phyloP scores from a whole-genome alignment of 2,329 filamentous ascomycete genomes.

The Beauveria pseudobassiana region DNA sequence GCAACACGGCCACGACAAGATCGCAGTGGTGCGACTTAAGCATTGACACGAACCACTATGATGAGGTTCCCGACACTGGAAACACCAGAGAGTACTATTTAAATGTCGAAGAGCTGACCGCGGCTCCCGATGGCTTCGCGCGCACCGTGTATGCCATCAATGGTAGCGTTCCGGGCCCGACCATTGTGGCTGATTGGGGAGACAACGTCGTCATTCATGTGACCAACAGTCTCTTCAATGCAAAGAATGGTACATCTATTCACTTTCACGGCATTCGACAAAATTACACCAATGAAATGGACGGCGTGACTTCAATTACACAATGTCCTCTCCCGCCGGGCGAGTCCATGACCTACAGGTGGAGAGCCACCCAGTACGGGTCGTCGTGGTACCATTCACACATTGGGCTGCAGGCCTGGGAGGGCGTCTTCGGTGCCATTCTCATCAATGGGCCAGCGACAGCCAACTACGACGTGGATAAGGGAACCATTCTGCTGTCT shows the following conservation, averaged over 20 bases:
- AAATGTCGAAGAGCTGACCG: constrained; percentile 30
- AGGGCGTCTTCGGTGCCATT: constrained; percentile 54
- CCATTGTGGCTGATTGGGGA: constrained; percentile 46
- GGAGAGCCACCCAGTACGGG: constrained; percentile 47
- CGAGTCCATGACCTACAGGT: constrained; percentile 47
- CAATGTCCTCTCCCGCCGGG: constrained; percentile 46
- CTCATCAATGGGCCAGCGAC: constrained; percentile 54
- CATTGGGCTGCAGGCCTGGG: constrained; percentile 38
- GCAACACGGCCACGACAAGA: constrained; percentile 23
- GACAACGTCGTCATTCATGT: constrained; percentile 34
- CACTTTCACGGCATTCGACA: constrained; percentile 59
- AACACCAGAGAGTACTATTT: constrained; percentile 44
- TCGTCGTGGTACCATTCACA: constrained; percentile 56
- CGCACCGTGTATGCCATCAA: constrained; percentile 42
- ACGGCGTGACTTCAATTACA: constrained; percentile 46
- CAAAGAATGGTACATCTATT: constrained; percentile 45
- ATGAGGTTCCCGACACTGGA: constrained; percentile 36
- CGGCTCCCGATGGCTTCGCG: constrained; percentile 38
- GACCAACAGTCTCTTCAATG: constrained; percentile 46
- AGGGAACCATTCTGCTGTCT: constrained; percentile 50
- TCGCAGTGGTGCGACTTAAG: constrained; percentile 39
- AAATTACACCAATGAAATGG: constrained; percentile 43
- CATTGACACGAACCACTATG: constrained; percentile 39
- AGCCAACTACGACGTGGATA: constrained; percentile 54
- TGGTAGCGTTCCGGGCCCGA: constrained; percentile 51